Base-by-base conservation (phyloP, 495 filamentous ascomycete genomes). In the Xylaria scruposa region DNA sequence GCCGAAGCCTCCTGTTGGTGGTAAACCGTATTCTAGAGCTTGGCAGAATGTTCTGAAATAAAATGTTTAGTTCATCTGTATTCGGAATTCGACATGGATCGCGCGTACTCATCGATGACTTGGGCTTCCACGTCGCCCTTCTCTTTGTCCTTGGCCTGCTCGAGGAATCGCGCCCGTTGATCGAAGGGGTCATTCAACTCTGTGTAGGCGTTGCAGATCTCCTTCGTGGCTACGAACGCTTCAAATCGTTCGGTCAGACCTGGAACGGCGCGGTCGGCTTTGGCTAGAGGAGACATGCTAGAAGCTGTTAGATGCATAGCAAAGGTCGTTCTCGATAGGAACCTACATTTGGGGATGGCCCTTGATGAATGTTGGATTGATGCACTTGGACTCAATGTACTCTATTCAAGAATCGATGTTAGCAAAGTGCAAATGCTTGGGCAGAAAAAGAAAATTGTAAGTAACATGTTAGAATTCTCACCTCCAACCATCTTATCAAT, bases 171-270 rank as follows among this genome's bases (percentile, higher is more conserved):
- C 69, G 96, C 85, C 63, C 96, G 88, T 82, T 98, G 96, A 81
- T 97, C 94, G 79, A 97, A 95, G 66, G 95, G 94, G 78, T 97
- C 92, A 88, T 99, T 98, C 86, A 98, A 90, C 87, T 98, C 96
- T 17, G 96, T 99, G 85, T 98, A 98, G 3, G 95, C 94, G 77
- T 98, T 97, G 72, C 90, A 90, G 74, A 98, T 97, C 80, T 97
- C 94, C 88, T 98, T 97, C 87, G 94, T 97, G 88, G 92, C 94
- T 40, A 97, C 97, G 77, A 99, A 99, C 24, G 93, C 94, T 83
- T 99, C 96, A 83, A 98, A 98, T 67, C 97, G 91, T 84, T 99
- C 96, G 80, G 94, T 97, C 17, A 99, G 89, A 75, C 97, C 97
- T 59, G 90, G 86, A 72, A 90, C 87, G 70, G 84, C 77, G 71